A percentile compares a stretch with the other conserved stretches of the same genome.
Conservation (phyloP, 2,329 filamentous ascomycete species). For the Aspergillus sergii region DNA sequence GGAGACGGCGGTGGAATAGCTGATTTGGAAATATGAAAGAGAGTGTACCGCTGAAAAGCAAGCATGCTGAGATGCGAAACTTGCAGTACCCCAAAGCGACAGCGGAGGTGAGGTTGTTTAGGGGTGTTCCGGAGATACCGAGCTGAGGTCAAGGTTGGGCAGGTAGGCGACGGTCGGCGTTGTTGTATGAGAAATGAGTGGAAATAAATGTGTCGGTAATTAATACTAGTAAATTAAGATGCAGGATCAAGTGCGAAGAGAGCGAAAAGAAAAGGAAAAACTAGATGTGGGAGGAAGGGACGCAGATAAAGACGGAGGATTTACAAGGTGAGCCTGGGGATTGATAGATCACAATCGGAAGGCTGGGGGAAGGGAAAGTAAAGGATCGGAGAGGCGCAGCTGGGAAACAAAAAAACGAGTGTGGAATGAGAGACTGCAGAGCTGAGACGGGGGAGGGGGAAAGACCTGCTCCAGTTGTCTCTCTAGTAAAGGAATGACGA, state of each 20-base stretch:
- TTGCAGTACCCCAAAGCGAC: slow-evolving; percentile 13
- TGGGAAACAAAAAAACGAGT: background rate
- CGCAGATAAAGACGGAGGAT: slow-evolving; percentile 1
- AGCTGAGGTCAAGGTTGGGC: background rate
- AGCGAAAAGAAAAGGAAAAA: background rate
- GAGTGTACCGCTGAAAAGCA: slow-evolving; percentile 32
- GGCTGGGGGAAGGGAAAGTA: background rate
- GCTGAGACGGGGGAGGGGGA: background rate
- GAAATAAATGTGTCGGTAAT: background rate
- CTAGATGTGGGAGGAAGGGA: background rate
- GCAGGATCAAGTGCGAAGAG: background rate
- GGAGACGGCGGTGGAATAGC: slow-evolving; percentile 33
- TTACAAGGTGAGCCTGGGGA: slow-evolving; percentile 2
- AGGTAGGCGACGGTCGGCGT: background rate
- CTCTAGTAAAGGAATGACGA: background rate
- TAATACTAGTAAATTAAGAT: background rate
- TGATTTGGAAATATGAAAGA: slow-evolving; percentile 27
- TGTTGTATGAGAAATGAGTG: background rate
- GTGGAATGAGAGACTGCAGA: background rate
- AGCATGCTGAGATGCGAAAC: slow-evolving; percentile 40
- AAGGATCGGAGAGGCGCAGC: background rate
- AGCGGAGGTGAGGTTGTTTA: slow-evolving; percentile 5
- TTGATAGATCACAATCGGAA: slow-evolving; percentile 10
- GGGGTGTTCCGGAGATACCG: slow-evolving; percentile 3
- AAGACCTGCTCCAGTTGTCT: background rate